Conservation (phyloP, 306 rosid genomes). For the Clitoria ternatea region DNA sequence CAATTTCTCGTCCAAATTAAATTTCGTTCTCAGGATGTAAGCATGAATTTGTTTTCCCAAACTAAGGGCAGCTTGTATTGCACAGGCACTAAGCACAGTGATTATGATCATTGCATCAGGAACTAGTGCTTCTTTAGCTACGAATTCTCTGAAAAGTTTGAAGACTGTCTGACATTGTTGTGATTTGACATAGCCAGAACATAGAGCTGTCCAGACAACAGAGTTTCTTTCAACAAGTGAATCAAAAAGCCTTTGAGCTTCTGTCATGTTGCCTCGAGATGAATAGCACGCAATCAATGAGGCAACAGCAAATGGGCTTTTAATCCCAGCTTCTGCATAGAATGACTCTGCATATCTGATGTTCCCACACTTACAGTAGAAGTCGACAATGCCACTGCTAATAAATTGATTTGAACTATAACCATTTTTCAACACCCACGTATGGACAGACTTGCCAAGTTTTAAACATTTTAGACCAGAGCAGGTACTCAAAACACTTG, state of each 20-base stretch:
- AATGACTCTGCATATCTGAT: constrained; percentile 59
- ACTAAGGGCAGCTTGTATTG: constrained; percentile 57
- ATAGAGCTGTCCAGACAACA: constrained; percentile 71
- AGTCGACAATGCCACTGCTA: constrained; percentile 63
- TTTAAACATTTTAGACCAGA: constrained; percentile 46
- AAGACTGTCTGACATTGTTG: constrained; percentile 56
- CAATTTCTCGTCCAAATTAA: constrained; percentile 49
- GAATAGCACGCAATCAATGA: constrained; percentile 62
- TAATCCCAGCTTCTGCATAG: constrained; percentile 21
- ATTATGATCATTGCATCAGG: constrained; percentile 50
- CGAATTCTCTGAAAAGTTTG: constrained; percentile 51
- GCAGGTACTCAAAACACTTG: constrained; percentile 67
- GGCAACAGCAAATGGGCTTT: constrained; percentile 44
- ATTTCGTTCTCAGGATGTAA: constrained; percentile 42
- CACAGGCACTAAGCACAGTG: constrained; percentile 62
- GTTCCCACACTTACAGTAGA: constrained; percentile 67
- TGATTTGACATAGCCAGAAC: constrained; percentile 62
- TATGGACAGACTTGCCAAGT: constrained; percentile 62
- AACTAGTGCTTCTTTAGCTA: constrained; percentile 29
- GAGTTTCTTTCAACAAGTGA: constrained; percentile 44
- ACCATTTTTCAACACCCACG: constrained; percentile 53
- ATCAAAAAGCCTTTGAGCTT: constrained; percentile 62
- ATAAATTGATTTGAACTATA: constrained; percentile 51
- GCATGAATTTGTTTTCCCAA: constrained; percentile 78
- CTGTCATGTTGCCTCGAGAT: constrained; percentile 58